Base-by-base conservation (phyloP, 371 early-diverging fungal genomes). In the Rhizopus microsporus region DNA sequence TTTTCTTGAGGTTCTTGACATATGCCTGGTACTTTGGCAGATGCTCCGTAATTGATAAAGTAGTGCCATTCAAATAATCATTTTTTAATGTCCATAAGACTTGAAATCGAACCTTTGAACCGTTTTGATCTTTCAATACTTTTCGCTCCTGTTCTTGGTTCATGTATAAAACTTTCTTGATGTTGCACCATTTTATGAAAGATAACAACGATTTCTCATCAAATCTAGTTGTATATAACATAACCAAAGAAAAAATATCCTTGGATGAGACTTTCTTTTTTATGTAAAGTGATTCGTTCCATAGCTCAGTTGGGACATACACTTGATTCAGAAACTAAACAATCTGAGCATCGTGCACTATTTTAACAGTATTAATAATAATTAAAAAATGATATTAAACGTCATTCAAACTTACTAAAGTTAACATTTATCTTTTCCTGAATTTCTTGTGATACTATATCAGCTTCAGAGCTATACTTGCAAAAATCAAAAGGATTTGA, bases 21-120 rank as follows among this genome's bases (percentile, higher is more conserved):
- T 47, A 59, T 52, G 15, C 51, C 46, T 58, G 51, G 23, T 58
- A 58, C 43, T 45, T 58, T 35, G 52, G 53, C 53, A 53, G 53
- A 53, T 53, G 54, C 54, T 34, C 54, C 45, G 45, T 54, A 15
- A 54, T 54, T 54, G 44, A 54, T 44, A 44, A 53, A 54, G 54
- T 34, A 54, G 34, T 54, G 32, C 54, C 54, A 53, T 53, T 53
- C 53, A 54, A 54, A 23, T 48, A 48, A 48, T 46, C 56, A 47
- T 56, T 15, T 34, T 56, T 56, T 37, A 48, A 37, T 57, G 40
- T 40, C 42, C 49, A 57, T 50, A 57, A 57, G 47, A 39, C 51
- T 57, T 50, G 48, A 57, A 50, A 42, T 37, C 57, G 57, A 49
- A 23, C 39, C 49, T 47, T 47, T 47, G 48, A 56, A 35, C 56